Percentiles rank a stretch among this genome's conserved stretches.
Conservation (phyloP, 1,284 basidiomycete genomes). For the Irpex lacteus region DNA sequence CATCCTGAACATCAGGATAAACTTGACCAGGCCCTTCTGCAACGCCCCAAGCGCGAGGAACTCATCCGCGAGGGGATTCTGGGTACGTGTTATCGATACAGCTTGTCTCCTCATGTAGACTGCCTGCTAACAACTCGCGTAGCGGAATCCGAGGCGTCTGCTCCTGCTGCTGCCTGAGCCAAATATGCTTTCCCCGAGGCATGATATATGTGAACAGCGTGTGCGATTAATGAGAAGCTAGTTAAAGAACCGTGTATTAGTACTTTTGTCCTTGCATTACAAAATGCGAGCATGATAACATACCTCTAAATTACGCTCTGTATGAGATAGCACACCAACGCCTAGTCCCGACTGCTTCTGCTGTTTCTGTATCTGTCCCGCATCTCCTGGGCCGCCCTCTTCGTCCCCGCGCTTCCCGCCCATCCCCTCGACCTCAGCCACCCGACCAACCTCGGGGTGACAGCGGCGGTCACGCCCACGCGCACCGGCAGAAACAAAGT, state of each 20-base stretch:
- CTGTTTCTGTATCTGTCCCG: conserved; percentile 43
- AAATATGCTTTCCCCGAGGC: background rate
- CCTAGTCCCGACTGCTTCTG: conserved; percentile 27
- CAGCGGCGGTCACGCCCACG: conserved; percentile 84
- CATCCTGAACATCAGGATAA: conserved; percentile 48
- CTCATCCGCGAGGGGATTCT: conserved; percentile 75
- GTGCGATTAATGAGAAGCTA: background rate
- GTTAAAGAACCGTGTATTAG: background rate
- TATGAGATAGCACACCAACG: background rate
- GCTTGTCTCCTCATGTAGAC: background rate
- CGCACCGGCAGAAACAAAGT: conserved; percentile 89
- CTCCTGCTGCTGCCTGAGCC: conserved; percentile 1
- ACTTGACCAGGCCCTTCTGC: conserved; percentile 62
- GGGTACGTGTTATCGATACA: conserved; percentile 20
- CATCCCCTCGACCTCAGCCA: conserved; percentile 78
- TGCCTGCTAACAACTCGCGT: background rate
- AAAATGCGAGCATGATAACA: background rate
- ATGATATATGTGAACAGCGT: background rate
- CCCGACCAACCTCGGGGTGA: conserved; percentile 82
- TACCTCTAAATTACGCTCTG: conserved; percentile 4
- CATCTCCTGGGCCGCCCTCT: conserved; percentile 62
- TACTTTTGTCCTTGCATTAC: background rate
- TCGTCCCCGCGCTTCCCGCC: conserved; percentile 68
- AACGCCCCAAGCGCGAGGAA: conserved; percentile 65
- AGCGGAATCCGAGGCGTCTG: conserved; percentile 2